These are phyloP conservation scores for Jamesozyma lodderae DNA, from an alignment of 805 yeast genomes.

Conservation along the genomic window DNA sequence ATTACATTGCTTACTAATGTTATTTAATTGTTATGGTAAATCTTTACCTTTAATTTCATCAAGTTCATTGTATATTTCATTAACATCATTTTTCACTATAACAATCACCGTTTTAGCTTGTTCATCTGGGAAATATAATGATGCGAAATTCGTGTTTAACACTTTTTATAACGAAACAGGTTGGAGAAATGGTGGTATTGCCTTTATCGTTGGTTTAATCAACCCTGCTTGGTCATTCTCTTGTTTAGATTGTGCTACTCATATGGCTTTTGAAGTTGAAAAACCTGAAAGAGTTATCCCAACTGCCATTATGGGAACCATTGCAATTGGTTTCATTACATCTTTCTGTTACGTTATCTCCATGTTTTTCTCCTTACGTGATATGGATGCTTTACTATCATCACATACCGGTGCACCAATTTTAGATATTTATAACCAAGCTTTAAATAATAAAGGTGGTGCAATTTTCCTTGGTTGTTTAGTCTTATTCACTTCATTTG, in stretches of 20 bases:
- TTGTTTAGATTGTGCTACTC: slow-evolving; percentile 64
- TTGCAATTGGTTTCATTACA: slow-evolving; percentile 61
- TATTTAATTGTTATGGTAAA: slow-evolving; percentile 49
- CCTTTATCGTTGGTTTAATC: slow-evolving; percentile 56
- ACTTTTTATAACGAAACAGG: slow-evolving; percentile 53
- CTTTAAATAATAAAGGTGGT: slow-evolving; percentile 44
- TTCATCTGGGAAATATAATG: slow-evolving; percentile 46
- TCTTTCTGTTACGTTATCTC: slow-evolving; percentile 45
- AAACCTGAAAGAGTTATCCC: slow-evolving; percentile 56
- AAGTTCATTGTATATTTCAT: slow-evolving; percentile 45
- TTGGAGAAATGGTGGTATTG: slow-evolving; percentile 50
- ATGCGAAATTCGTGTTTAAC: slow-evolving; percentile 49
- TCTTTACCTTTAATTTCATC: slow-evolving; percentile 45
- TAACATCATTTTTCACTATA: slow-evolving; percentile 46
- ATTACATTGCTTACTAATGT: slow-evolving; percentile 36
- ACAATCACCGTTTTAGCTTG: slow-evolving; percentile 49
- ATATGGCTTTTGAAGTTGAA: slow-evolving; percentile 60
- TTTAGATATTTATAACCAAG: slow-evolving; percentile 55
- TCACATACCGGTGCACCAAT: slow-evolving; percentile 57
- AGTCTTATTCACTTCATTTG: slow-evolving; percentile 48
- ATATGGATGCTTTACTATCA: slow-evolving; percentile 39
- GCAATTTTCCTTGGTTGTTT: slow-evolving; percentile 46
- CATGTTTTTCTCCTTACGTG: slow-evolving; percentile 53
- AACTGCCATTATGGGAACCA: slow-evolving; percentile 57
- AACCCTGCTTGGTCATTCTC: slow-evolving; percentile 68